Evolutionary conservation across 192 early-diverging fungal species (phyloP), one percentile per base, ranked within the genome.

Genomic region (Globomyces pollinis-pini): DNA sequence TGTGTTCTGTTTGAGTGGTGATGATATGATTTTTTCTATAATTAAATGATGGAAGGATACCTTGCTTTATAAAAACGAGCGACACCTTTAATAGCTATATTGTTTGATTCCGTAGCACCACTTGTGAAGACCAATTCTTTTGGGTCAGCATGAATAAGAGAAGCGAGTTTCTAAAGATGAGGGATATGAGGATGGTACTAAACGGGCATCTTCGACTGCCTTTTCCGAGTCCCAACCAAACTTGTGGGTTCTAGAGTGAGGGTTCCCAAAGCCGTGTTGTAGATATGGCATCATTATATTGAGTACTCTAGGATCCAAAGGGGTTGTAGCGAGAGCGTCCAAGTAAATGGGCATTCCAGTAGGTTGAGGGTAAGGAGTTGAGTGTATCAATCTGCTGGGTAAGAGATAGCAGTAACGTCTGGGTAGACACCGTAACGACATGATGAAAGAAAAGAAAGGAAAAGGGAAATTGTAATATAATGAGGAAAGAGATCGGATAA

Each of bases 41-140:
- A 6, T 47, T 47, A n/a, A n/a, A n/a, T n/a, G n/a, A n/a, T n/a
- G n/a, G n/a, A n/a, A n/a, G n/a, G n/a, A n/a, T n/a, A n/a, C n/a
- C n/a, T 93, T 47, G 74, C 76, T 62, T 89, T 91, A 75, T 98
- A 93, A 73, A 98, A 98, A 26, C 89, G 79, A 4, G 94, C 91
- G 32, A 95, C 88, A 39, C 94, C 94, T 67, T 98, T 98, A 67
- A 94, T 80, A 58, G 86, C 83, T 20, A 89, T 75, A 65, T 98
- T 98, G 82, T 98, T 98, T 24, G 91, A 87, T 73, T 98, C 94
- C 8, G 94, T 98, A 5, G 94, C 94, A 6, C 94, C 94, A 11
- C 86, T 89, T 18, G 94, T 98, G 60, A 95, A 98, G 29, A 98
- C 74, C 35, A 98, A 88, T 77, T 98, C 94, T 74, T 98, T 98